Conservation (phyloP, 2,329 filamentous ascomycete species). For the Alternaria brassicicola region DNA sequence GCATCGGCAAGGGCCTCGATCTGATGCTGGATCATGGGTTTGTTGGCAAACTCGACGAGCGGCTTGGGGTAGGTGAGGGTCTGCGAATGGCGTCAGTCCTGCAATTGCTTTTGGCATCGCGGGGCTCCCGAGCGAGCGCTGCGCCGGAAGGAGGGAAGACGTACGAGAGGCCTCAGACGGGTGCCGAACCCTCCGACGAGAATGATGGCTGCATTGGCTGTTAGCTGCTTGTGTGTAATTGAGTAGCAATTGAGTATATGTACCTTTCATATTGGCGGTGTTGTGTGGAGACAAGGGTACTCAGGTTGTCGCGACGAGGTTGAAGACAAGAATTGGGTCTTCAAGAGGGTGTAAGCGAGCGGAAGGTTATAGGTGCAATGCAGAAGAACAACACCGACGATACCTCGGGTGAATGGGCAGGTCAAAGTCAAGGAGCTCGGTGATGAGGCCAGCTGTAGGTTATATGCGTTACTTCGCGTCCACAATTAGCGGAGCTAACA, state of each 20-base stretch:
- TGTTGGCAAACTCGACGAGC: conserved; percentile 97
- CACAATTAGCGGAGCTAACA: conserved; percentile 20
- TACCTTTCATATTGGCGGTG: conserved; percentile 51
- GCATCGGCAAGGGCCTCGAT: conserved; percentile 92
- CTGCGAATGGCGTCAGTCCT: conserved; percentile 55
- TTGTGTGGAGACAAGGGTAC: conserved; percentile 13
- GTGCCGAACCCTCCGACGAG: conserved; percentile 99
- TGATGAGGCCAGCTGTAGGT: conserved; percentile 34
- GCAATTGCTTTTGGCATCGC: conserved; percentile 18
- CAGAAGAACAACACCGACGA: background rate
- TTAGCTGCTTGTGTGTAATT: conserved; percentile 15
- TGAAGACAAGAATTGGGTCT: conserved; percentile 22
- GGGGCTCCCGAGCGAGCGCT: conserved; percentile 28
- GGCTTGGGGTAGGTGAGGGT: conserved; percentile 97
- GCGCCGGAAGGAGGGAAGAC: conserved; percentile 20
- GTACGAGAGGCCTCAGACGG: conserved; percentile 91
- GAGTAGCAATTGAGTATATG: conserved; percentile 16
- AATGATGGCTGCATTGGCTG: conserved; percentile 75
- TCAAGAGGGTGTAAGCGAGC: conserved; percentile 18
- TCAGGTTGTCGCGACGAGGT: conserved; percentile 17
- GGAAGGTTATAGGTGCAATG: conserved; percentile 1
- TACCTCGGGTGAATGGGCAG: conserved; percentile 14
- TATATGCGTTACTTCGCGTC: conserved; percentile 14
- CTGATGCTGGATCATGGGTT: conserved; percentile 99
- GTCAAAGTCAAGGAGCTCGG: conserved; percentile 27